Evolutionary conservation across 441 rosid species (phyloP).

Genomic region (Flueggea neowawraea): DNA sequence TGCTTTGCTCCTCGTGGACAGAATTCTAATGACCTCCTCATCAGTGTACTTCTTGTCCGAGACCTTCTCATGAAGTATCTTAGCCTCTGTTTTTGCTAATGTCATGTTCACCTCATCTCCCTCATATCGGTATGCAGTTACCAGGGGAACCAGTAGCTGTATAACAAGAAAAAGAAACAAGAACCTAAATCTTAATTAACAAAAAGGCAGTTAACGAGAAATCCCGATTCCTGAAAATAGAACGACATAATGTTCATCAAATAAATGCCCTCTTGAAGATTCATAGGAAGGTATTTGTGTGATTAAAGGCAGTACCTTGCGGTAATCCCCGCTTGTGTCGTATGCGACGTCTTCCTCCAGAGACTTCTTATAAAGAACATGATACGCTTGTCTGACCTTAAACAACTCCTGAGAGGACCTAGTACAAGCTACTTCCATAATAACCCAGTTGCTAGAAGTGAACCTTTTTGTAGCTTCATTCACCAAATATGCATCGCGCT

Average conservation of each 20-base stretch:
- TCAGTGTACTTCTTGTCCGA: constrained; percentile 53
- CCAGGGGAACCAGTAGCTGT: constrained; percentile 85
- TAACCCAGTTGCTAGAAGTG: constrained; percentile 71
- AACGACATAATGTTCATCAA: no score
- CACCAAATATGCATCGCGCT: constrained; percentile 75
- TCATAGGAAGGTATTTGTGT: background rate
- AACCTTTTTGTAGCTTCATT: constrained; percentile 74
- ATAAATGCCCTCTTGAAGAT: no score
- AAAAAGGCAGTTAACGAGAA: no score
- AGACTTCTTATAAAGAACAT: constrained; percentile 72
- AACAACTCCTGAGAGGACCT: constrained; percentile 63
- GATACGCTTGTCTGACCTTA: constrained; percentile 73
- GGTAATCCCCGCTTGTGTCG: constrained; percentile 76
- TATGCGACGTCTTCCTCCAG: constrained; percentile 93
- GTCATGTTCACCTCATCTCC: constrained; percentile 67
- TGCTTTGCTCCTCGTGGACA: constrained; percentile 76
- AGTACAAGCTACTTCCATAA: constrained; percentile 85
- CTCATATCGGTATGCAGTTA: constrained; percentile 66
- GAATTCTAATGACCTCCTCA: constrained; percentile 68
- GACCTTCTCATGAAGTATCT: constrained; percentile 65
- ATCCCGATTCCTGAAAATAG: no score
- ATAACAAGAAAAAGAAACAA: constrained; percentile 1
- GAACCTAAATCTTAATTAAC: background rate
- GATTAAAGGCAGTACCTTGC: constrained; percentile 47
- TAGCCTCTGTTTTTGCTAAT: constrained; percentile 72